These are phyloP conservation scores for Pelargonium nanum DNA, from an alignment of 345 rosid genomes.

Conservation along the genomic window DNA sequence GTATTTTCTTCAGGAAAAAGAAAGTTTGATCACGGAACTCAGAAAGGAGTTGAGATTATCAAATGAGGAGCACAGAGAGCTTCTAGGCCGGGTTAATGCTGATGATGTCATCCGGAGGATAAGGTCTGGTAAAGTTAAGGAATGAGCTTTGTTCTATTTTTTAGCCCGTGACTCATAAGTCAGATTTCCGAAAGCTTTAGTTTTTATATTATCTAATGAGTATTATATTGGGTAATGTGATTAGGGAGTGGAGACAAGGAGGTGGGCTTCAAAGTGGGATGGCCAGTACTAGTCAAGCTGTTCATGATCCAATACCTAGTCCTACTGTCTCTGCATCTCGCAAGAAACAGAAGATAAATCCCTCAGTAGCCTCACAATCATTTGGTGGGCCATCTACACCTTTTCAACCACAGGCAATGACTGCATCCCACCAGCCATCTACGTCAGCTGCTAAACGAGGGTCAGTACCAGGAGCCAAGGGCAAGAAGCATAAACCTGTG, in stretches of 20 bases:
- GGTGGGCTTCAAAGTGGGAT: conserved; percentile 53
- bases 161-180: not conserved
- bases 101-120: conserved; percentile 63
- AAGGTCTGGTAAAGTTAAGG: conserved; percentile 33
- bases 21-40: conserved; percentile 72
- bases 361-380: conserved; percentile 49
- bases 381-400: conserved; percentile 48
- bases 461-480: conserved; percentile 40
- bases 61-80: conserved; percentile 84
- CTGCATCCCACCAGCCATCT: conserved; percentile 47
- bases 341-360: conserved; percentile 59
- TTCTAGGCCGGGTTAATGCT: conserved; percentile 57
- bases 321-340: conserved; percentile 69
- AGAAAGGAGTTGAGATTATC: conserved; percentile 76
- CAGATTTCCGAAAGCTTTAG: conserved; percentile 3
- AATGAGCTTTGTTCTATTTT: conserved; percentile 2
- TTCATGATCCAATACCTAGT: conserved; percentile 59
- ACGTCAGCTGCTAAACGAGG: conserved; percentile 53
- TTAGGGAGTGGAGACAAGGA: conserved; percentile 86
- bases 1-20: conserved; percentile 64
- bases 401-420: conserved; percentile 47
- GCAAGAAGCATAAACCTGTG: conserved; percentile 72
- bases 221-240: conserved; percentile 12
- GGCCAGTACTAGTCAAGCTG: conserved; percentile 37
- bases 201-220: conserved; percentile 7